These are phyloP conservation scores for Tuber borchii DNA, from an alignment of 495 filamentous ascomycete species.

Conservation along the genomic window DNA sequence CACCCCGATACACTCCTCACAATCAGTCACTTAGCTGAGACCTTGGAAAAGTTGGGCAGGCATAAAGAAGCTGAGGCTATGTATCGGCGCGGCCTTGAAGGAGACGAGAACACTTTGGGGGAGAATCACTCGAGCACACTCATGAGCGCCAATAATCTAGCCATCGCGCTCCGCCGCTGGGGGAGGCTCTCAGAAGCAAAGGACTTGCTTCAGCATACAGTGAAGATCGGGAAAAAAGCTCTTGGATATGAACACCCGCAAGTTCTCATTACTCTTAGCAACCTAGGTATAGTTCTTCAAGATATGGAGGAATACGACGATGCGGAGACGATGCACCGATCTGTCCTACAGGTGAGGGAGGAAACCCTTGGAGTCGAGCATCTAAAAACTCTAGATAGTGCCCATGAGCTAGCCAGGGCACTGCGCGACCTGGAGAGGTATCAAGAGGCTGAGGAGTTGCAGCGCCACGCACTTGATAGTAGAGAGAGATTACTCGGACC, in stretches of 20 bases:
- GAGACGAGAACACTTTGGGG: constrained; percentile 8
- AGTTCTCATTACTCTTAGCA: constrained; percentile 40
- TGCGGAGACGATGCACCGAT: constrained; percentile 40
- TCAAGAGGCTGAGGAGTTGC: constrained; percentile 42
- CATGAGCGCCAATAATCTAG: constrained; percentile 31
- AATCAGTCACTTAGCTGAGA: constrained; percentile 8
- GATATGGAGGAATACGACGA: constrained; percentile 43
- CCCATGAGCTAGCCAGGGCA: constrained; percentile 38
- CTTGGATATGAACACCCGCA: constrained; percentile 41
- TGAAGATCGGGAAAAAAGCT: constrained; percentile 31
- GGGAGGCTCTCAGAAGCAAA: constrained; percentile 45
- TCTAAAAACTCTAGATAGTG: constrained; percentile 38
- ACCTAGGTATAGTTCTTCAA: constrained; percentile 37
- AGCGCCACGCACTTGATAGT: constrained; percentile 33
- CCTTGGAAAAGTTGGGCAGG: constrained; percentile 9
- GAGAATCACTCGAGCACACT: constrained; percentile 17
- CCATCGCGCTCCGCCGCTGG: constrained; percentile 34
- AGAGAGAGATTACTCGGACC: constrained; percentile 40
- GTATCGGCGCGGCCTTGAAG: constrained; percentile 8
- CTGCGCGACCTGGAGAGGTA: constrained; percentile 42
- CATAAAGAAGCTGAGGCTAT: constrained; percentile 7
- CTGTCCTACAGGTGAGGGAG: constrained; percentile 37
- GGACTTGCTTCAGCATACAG: constrained; percentile 23
- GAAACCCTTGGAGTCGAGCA: constrained; percentile 40
- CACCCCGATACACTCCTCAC: constrained; percentile 20